Conservation (phyloP, 768 basidiomycete species). For the Krasilnikovozyma curviuscula region DNA sequence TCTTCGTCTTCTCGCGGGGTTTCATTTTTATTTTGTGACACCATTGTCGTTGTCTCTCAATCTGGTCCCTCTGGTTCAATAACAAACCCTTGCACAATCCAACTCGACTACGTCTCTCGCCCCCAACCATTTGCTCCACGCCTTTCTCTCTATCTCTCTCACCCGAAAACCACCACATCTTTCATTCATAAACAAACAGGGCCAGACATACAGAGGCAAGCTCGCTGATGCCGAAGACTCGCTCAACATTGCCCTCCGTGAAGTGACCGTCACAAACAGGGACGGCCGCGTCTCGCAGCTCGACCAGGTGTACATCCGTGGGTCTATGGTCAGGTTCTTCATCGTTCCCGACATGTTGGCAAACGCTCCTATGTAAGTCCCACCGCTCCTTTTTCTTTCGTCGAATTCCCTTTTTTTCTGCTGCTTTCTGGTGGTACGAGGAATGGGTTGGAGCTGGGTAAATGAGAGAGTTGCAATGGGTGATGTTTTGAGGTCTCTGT, state of each 20-base stretch:
- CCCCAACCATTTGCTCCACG: no score
- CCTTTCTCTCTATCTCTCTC: no score
- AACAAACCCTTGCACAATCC: no score
- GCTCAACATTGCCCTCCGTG: constrained; percentile 83
- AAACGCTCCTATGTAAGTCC: constrained; percentile 86
- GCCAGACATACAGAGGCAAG: constrained; percentile 69
- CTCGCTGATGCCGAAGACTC: constrained; percentile 98
- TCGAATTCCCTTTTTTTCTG: no score
- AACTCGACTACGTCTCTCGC: no score
- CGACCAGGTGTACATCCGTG: constrained; percentile 96
- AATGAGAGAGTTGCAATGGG: background rate
- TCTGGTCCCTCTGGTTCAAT: no score
- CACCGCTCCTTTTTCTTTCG: background rate
- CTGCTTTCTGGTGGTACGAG: background rate
- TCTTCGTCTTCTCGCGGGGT: no score
- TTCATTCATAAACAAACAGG: no score
- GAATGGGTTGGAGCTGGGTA: background rate
- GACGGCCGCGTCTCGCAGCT: constrained; percentile 97
- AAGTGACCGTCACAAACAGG: constrained; percentile 91
- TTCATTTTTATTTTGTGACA: no score
- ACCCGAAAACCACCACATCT: no score
- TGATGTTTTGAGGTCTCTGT: background rate
- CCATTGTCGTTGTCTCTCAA: no score
- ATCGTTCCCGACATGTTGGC: constrained; percentile 99
- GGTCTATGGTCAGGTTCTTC: constrained; percentile 87